A percentile compares a stretch with the other conserved stretches of the same genome.
phyloP scores from a whole-genome alignment of 495 filamentous ascomycete genomes.

The Evernia prunastri region DNA sequence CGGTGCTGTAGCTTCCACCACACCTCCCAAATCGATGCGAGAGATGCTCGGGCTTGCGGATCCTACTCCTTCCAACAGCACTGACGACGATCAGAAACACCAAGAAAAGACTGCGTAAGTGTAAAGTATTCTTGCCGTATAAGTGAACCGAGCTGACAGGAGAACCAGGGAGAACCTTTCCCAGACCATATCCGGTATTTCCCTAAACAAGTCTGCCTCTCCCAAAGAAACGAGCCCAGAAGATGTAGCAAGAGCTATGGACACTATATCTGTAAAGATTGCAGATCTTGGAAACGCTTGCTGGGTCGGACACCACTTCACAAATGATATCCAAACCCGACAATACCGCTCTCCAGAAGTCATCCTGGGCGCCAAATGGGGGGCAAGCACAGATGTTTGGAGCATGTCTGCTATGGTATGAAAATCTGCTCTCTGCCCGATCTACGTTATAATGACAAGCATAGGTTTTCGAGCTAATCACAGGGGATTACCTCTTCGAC shows the following conservation, averaged over 20 bases:
- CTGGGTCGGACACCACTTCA: slow-evolving; percentile 98
- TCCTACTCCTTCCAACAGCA: slow-evolving; percentile 32
- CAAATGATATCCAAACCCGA: slow-evolving; percentile 96
- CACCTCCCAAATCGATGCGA: slow-evolving; percentile 48
- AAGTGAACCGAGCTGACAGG: slow-evolving; percentile 10
- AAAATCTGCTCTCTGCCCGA: slow-evolving; percentile 9
- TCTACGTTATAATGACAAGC: slow-evolving; percentile 9
- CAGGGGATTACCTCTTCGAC: slow-evolving; percentile 97
- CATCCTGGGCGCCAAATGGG: slow-evolving; percentile 95
- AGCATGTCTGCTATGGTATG: slow-evolving; percentile 98
- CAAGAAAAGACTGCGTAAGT: slow-evolving; percentile 92
- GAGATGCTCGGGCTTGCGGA: slow-evolving; percentile 56
- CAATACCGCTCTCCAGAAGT: slow-evolving; percentile 98
- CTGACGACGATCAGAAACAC: slow-evolving; percentile 66
- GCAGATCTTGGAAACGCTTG: slow-evolving; percentile 97
- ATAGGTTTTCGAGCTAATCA: slow-evolving; percentile 95
- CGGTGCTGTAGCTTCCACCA: slow-evolving; percentile 37
- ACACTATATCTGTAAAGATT: slow-evolving; percentile 97
- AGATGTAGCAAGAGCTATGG: slow-evolving; percentile 43
- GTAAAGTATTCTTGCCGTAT: slow-evolving; percentile 8
- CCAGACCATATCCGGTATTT: slow-evolving; percentile 89
- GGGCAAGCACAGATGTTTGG: slow-evolving; percentile 97
- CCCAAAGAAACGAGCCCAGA: slow-evolving; percentile 41
- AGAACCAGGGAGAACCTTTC: slow-evolving; percentile 71
- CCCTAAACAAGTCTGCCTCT: slow-evolving; percentile 67